Conservation (phyloP, 164 flowering plant species). For the Litsea cubeba region DNA sequence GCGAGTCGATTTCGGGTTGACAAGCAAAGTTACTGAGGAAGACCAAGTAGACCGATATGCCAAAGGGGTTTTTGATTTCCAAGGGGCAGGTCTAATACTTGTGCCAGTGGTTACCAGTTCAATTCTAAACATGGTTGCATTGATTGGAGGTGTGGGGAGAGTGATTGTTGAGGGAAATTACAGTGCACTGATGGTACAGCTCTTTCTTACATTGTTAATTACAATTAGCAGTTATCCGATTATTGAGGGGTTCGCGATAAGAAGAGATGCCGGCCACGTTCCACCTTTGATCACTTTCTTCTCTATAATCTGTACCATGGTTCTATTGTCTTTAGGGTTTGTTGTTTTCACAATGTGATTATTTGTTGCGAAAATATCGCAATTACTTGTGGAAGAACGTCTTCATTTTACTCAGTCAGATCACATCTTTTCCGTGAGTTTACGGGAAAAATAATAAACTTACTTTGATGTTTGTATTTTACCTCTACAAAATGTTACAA, state of each 20-base stretch:
- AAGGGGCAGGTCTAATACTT: conserved; percentile 20
- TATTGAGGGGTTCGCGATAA: conserved; percentile 21
- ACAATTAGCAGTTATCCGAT: conserved; percentile 17
- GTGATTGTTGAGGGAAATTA: conserved; percentile 5
- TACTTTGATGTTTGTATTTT: no score
- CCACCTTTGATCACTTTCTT: conserved; percentile 2
- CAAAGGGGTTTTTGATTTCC: conserved; percentile 28
- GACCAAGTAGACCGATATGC: conserved; percentile 18
- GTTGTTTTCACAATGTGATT: background rate
- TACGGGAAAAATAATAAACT: no score
- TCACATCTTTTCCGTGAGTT: no score
- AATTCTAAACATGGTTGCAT: conserved; percentile 16
- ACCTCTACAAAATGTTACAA: no score
- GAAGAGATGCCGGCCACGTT: conserved; percentile 14
- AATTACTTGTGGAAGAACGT: no score
- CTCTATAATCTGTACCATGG: conserved; percentile 3
- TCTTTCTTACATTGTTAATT: conserved; percentile 16
- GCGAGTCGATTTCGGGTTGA: conserved; percentile 23
- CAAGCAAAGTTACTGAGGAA: conserved; percentile 27
- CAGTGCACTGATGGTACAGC: conserved; percentile 22
- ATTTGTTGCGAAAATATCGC: no score
- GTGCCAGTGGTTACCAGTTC: conserved; percentile 17
- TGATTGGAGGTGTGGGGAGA: conserved; percentile 13
- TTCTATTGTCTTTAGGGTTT: conserved; percentile 9
- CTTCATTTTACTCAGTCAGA: no score